Evolutionary conservation across 208 protist species (phyloP).

Genomic region (Endotrypanum monterogeii): DNA sequence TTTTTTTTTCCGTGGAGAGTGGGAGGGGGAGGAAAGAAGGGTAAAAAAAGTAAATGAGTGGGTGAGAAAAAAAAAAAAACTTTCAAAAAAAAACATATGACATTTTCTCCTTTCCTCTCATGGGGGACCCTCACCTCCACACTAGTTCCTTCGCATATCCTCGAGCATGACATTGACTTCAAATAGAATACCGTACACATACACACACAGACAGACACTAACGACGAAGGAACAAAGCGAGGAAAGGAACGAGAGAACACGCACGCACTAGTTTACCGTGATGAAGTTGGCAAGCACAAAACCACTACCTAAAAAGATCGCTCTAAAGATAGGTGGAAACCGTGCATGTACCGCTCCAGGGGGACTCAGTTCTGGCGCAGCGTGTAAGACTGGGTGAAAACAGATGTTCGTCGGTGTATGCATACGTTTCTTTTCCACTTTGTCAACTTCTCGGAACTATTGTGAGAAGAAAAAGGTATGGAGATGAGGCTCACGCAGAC

Average conservation of each 20-base stretch:
- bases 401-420: not conserved
- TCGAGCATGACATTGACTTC: not conserved
- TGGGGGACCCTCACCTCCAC: not conserved
- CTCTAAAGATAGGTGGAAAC: too few species aligned
- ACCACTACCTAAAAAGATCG: too few species aligned
- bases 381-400: not conserved
- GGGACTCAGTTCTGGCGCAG: too few species aligned
- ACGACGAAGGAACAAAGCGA: not conserved
- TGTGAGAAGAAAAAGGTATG: not conserved
- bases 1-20: not conserved
- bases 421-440: not conserved
- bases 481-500: not conserved
- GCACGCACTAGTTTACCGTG: too few species aligned
- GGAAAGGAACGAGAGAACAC: too few species aligned
- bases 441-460: not conserved
- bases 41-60: not conserved
- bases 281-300: too few species aligned
- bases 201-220: not conserved
- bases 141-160: not conserved
- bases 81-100: not conserved
- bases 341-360: too few species aligned
- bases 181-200: not conserved
- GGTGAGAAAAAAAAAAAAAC: not conserved
- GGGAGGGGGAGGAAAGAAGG: not conserved
- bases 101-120: not conserved